These are phyloP conservation scores for Lactifluus pinguis DNA, from an alignment of 768 basidiomycete genomes.

Conservation along the genomic window DNA sequence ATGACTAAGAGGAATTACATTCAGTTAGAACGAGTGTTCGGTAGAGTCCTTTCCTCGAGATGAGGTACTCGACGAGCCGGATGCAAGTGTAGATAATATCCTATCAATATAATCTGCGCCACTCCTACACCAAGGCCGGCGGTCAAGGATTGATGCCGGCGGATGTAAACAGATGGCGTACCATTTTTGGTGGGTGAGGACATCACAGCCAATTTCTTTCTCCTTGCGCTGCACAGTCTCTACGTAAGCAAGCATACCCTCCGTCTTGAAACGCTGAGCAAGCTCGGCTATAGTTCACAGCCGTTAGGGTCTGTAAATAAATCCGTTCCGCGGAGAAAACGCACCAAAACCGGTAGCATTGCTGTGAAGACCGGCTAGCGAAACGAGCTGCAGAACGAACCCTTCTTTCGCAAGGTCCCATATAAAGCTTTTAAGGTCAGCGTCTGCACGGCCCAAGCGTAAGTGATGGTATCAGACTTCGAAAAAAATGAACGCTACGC, in stretches of 20 bases:
- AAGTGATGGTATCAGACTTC: not conserved
- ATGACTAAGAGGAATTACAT: not conserved
- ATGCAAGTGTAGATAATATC: slow-evolving; percentile 74
- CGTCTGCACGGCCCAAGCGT: slow-evolving; percentile 32
- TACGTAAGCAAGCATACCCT: slow-evolving; percentile 91
- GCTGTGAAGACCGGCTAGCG: slow-evolving; percentile 83
- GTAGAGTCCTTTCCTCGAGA: slow-evolving; percentile 82
- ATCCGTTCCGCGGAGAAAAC: slow-evolving; percentile 15
- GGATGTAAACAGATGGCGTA: slow-evolving; percentile 25
- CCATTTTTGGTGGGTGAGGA: slow-evolving; percentile 94
- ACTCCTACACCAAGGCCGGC: slow-evolving; percentile 42
- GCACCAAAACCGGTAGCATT: slow-evolving; percentile 69
- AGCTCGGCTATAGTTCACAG: slow-evolving; percentile 52
- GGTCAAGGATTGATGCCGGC: not conserved
- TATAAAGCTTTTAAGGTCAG: slow-evolving; percentile 72
- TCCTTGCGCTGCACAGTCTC: slow-evolving; percentile 82
- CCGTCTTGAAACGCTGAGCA: slow-evolving; percentile 67
- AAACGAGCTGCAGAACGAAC: slow-evolving; percentile 86
- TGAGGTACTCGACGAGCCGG: slow-evolving; percentile 83
- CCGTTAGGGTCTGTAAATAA: not conserved
- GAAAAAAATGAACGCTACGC: slow-evolving; percentile 10
- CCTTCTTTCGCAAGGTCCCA: slow-evolving; percentile 90
- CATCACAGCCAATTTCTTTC: slow-evolving; percentile 81
- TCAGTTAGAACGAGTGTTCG: slow-evolving; percentile 63
- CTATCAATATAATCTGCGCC: slow-evolving; percentile 87